These are phyloP conservation scores for Tricholomella constricta DNA, from an alignment of 768 basidiomycete species.

Conservation along the genomic window DNA sequence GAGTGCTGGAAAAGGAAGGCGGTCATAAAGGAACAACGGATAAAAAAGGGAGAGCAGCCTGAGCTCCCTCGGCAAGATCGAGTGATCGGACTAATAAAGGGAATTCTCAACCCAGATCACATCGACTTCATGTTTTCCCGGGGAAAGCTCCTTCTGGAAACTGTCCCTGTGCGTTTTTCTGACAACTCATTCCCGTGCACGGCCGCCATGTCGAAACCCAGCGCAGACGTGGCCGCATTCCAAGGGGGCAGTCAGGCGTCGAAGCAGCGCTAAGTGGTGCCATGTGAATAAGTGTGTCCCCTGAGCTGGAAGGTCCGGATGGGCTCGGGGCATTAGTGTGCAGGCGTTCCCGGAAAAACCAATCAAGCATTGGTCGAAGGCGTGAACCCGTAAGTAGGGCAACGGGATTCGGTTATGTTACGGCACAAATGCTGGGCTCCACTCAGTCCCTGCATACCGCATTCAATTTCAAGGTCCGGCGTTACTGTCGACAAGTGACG, in stretches of 20 bases:
- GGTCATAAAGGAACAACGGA: conserved; percentile 20
- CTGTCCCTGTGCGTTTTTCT: conserved; percentile 29
- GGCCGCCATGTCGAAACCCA: conserved; percentile 30
- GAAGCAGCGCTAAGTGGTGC: too few relatives aligned
- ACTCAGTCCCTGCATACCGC: conserved; percentile 1
- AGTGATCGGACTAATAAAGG: conserved; percentile 36
- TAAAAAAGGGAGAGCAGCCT: conserved; percentile 17
- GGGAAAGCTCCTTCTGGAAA: conserved; percentile 30
- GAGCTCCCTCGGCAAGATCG: conserved; percentile 45
- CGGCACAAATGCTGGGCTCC: conserved; percentile 12
- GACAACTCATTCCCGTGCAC: conserved; percentile 21
- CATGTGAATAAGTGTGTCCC: conserved; percentile 14
- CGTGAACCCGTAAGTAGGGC: background rate
- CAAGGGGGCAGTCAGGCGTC: too few relatives aligned
- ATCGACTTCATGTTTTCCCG: conserved; percentile 33
- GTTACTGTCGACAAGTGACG: conserved; percentile 7
- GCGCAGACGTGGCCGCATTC: too few relatives aligned
- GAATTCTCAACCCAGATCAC: conserved; percentile 37
- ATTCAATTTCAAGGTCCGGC: conserved; percentile 7
- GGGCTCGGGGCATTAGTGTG: conserved; percentile 9
- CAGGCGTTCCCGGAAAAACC: conserved; percentile 15
- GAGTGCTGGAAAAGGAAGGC: conserved; percentile 38
- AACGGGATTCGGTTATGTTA: conserved; percentile 8
- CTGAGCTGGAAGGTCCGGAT: conserved; percentile 8
- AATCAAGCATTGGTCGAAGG: conserved; percentile 17